Conservation (phyloP, 768 basidiomycete species). For the Erythrobasidium yunnanense region DNA sequence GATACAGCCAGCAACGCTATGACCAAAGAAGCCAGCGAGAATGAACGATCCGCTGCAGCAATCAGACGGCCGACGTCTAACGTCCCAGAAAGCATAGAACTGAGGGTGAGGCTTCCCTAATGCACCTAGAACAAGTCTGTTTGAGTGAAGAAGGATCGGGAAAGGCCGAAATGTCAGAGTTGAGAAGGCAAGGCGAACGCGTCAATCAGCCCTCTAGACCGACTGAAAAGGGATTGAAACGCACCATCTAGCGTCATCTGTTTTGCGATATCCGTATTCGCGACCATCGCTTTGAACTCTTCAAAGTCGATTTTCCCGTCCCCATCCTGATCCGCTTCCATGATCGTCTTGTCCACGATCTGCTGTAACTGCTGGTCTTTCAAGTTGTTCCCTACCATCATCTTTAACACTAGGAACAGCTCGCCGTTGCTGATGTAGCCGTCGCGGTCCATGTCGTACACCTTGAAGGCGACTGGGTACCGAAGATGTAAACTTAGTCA, state of each 20-base stretch:
- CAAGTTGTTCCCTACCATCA: conserved; percentile 99
- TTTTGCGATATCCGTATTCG: conserved; percentile 96
- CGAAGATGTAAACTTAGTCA: conserved; percentile 3
- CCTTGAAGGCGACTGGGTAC: conserved; percentile 86
- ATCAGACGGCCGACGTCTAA: no score
- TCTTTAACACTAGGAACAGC: conserved; percentile 93
- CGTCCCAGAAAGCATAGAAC: no score
- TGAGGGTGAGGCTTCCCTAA: no score
- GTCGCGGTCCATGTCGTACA: conserved; percentile 96
- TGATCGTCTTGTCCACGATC: conserved; percentile 99
- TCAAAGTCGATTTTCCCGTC: conserved; percentile 96
- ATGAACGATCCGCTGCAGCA: no score
- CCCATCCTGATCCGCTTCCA: conserved; percentile 98
- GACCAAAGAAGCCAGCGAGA: no score
- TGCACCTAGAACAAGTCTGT: no score
- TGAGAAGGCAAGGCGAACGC: no score
- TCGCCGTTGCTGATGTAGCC: conserved; percentile 97
- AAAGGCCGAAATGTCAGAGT: no score
- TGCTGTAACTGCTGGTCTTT: conserved; percentile 99
- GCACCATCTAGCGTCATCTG: conserved; percentile 95
- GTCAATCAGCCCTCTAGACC: no score
- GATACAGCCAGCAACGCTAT: no score
- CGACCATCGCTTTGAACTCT: conserved; percentile 92
- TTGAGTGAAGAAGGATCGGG: no score
- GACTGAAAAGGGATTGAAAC: conserved; percentile 48